These are phyloP conservation scores for Collybia nuda DNA, from an alignment of 768 basidiomycete species.

Conservation along the genomic window DNA sequence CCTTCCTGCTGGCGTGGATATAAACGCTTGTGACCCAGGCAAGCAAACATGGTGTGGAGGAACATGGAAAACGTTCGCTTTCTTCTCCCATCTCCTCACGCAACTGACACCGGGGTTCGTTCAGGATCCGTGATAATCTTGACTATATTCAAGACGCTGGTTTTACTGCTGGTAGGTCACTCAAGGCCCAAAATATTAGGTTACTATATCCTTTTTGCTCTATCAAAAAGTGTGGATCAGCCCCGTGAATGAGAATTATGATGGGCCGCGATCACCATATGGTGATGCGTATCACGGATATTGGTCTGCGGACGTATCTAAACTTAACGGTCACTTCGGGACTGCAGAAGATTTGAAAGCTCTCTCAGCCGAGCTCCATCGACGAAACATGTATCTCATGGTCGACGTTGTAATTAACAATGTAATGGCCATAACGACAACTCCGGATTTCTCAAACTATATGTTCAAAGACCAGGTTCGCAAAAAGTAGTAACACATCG, in stretches of 20 bases:
- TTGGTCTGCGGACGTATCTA: slow-evolving; percentile 68
- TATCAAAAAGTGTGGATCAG: slow-evolving; percentile 70
- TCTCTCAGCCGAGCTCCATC: slow-evolving; percentile 61
- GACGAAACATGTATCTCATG: slow-evolving; percentile 79
- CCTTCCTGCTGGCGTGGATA: slow-evolving; percentile 52
- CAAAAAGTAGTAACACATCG: background rate
- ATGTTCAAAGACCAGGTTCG: slow-evolving; percentile 65
- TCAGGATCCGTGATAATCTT: slow-evolving; percentile 66
- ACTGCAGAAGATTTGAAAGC: slow-evolving; percentile 63
- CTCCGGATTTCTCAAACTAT: slow-evolving; percentile 64
- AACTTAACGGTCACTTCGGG: slow-evolving; percentile 66
- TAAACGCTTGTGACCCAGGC: slow-evolving; percentile 53
- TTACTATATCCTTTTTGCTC: background rate
- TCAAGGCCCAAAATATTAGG: background rate
- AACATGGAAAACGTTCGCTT: slow-evolving; percentile 66
- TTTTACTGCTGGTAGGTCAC: slow-evolving; percentile 65
- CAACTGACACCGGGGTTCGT: background rate
- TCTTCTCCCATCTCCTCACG: background rate
- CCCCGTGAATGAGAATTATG: slow-evolving; percentile 76
- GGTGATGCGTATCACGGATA: slow-evolving; percentile 88
- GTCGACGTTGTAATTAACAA: slow-evolving; percentile 86
- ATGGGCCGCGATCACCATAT: slow-evolving; percentile 68
- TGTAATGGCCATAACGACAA: slow-evolving; percentile 69
- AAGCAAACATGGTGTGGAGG: slow-evolving; percentile 82
- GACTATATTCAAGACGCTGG: slow-evolving; percentile 85